phyloP scores from a whole-genome alignment of 345 rosid genomes.

The Gossypium bickii region DNA sequence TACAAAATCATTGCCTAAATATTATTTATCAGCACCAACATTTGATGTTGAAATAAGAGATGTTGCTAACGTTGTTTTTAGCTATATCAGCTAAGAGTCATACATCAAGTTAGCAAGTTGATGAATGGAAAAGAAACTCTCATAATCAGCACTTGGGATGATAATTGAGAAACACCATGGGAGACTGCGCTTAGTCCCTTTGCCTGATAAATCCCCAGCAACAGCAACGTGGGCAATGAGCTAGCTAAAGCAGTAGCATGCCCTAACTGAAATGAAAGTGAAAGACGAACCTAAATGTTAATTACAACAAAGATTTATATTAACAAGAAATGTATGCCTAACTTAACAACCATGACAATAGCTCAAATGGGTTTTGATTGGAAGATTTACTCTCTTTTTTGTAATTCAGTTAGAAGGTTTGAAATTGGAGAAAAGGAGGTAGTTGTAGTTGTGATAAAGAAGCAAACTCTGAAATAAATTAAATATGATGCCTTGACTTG shows the following conservation, averaged over 20 bases:
- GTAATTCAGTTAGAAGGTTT: not conserved
- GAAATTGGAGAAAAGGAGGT: constrained; percentile 14
- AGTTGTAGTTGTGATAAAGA: constrained; percentile 40
- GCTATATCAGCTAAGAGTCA: too few species aligned
- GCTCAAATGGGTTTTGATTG: not conserved
- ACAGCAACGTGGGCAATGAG: constrained; percentile 8
- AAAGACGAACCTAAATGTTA: constrained; percentile 18
- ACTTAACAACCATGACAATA: constrained; percentile 27
- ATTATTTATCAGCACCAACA: too few species aligned
- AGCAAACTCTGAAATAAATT: constrained; percentile 25
- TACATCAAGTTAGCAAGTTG: too few species aligned
- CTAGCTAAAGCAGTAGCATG: not conserved
- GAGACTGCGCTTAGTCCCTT: not conserved
- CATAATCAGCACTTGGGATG: too few species aligned
- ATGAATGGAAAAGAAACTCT: too few species aligned
- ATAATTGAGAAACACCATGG: not conserved
- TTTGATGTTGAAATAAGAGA: too few species aligned
- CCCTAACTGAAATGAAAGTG: constrained; percentile 30
- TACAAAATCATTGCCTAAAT: too few species aligned
- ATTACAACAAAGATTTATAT: not conserved
- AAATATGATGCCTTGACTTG: constrained; percentile 15
- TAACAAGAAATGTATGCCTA: constrained; percentile 7
- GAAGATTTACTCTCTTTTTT: not conserved
- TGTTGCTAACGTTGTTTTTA: too few species aligned
- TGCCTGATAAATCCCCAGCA: constrained; percentile 15